Conservation (phyloP, 2,329 filamentous ascomycete species). For the Talaromyces sp. region DNA sequence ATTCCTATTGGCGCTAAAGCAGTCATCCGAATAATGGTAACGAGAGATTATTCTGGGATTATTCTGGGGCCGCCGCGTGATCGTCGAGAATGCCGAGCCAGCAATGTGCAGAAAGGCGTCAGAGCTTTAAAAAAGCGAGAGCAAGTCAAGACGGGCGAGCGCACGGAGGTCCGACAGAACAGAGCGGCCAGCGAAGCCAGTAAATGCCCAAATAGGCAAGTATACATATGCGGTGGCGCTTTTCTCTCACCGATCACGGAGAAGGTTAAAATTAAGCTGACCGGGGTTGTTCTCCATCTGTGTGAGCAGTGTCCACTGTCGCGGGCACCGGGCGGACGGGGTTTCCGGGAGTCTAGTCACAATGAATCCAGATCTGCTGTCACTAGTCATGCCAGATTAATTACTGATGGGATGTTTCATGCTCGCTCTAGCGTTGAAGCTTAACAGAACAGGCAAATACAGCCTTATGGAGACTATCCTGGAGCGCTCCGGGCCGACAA, state of each 20-base stretch:
- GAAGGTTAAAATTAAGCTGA: neutral
- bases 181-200: neutral
- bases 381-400: neutral
- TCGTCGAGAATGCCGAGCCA: constrained; percentile 16
- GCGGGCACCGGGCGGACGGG: neutral
- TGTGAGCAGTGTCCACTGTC: neutral
- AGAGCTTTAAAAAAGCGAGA: neutral
- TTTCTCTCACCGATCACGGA: neutral
- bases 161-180: constrained; percentile 2
- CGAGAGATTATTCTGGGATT: constrained; percentile 11
- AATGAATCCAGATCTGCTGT: neutral
- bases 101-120: neutral
- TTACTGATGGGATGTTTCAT: neutral
- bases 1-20: constrained; percentile 24
- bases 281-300: neutral
- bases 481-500: neutral
- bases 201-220: constrained; percentile 11
- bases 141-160: neutral
- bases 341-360: neutral
- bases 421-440: neutral
- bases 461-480: neutral
- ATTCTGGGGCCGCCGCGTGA: constrained; percentile 27
- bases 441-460: neutral
- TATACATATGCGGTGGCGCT: constrained; percentile 12
- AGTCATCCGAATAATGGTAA: constrained; percentile 24